Percentiles rank a stretch among this genome's conserved stretches.
phyloP scores from a whole-genome alignment of 179 eudicot species.

The Spergularia azorica region DNA sequence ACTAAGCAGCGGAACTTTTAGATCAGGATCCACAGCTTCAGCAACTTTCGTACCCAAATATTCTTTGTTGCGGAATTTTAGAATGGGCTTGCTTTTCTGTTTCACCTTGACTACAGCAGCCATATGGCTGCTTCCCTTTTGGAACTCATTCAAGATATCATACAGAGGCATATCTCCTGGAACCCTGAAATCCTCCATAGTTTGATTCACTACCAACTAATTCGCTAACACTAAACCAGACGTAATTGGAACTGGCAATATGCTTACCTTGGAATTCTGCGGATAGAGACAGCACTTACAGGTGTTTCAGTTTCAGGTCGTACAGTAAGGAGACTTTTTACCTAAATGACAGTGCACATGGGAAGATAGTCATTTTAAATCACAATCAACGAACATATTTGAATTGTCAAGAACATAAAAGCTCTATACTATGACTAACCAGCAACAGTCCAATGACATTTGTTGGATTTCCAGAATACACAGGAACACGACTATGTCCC shows the following conservation, averaged over 20 bases:
- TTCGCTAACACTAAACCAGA: neutral
- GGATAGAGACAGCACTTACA: slow-evolving; percentile 85
- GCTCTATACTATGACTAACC: slow-evolving; percentile 42
- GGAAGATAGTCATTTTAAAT: slow-evolving; percentile 1
- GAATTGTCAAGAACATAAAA: slow-evolving; percentile 4
- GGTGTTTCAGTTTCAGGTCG: slow-evolving; percentile 96
- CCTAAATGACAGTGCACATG: slow-evolving; percentile 39
- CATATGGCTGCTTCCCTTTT: slow-evolving; percentile 94
- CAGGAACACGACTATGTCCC: slow-evolving; percentile 94
- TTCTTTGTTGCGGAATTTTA: slow-evolving; percentile 32
- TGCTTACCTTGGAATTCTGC: slow-evolving; percentile 81
- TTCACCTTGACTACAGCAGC: slow-evolving; percentile 87
- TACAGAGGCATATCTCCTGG: slow-evolving; percentile 91
- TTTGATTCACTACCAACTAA: slow-evolving; percentile 3
- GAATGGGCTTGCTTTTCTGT: slow-evolving; percentile 38
- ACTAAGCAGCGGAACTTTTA: slow-evolving; percentile 52
- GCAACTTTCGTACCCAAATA: slow-evolving; percentile 27
- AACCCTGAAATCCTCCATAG: slow-evolving; percentile 49
- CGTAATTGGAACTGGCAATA: neutral
- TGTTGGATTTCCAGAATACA: slow-evolving; percentile 67
- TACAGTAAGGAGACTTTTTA: slow-evolving; percentile 88
- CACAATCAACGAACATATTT: neutral
- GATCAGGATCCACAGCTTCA: slow-evolving; percentile 32
- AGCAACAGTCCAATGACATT: slow-evolving; percentile 80
- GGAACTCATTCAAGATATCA: slow-evolving; percentile 93